A percentile compares a stretch with the other conserved stretches of the same genome.
Evolutionary conservation across 371 early-diverging fungal genomes (phyloP).

Genomic region (Mucor saturninus): DNA sequence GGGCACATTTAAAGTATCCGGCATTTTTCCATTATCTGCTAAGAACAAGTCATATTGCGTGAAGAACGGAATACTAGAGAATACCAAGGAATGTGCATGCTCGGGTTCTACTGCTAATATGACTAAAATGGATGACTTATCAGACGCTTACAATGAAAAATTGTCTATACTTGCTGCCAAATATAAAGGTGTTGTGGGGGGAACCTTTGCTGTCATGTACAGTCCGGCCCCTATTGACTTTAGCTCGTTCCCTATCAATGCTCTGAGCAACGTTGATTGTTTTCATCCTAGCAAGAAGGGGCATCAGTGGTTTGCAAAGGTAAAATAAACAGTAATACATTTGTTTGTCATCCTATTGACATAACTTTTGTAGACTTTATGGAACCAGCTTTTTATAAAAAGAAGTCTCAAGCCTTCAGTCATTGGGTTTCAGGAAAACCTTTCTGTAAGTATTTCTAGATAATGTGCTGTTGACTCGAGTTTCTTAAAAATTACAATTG

Average conservation of each 20-base stretch:
- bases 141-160: constrained; percentile 19
- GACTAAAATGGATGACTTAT: constrained; percentile 24
- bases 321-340: neutral
- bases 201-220: constrained; percentile 34
- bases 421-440: constrained; percentile 17
- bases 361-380: constrained; percentile 5
- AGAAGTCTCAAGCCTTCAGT: constrained; percentile 16
- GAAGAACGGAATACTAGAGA: constrained; percentile 17
- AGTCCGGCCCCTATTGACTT: constrained; percentile 29
- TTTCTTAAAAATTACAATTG: neutral
- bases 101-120: constrained; percentile 15
- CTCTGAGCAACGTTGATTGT: constrained; percentile 23
- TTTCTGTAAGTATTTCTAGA: constrained; percentile 12
- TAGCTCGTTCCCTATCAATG: constrained; percentile 28
- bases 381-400: constrained; percentile 30
- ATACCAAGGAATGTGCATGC: constrained; percentile 24
- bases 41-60: constrained; percentile 22
- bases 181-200: constrained; percentile 13
- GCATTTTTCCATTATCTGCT: constrained; percentile 21
- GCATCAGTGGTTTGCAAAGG: constrained; percentile 32
- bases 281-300: constrained; percentile 28
- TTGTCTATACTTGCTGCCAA: constrained; percentile 22
- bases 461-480: no score
- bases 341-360: neutral
- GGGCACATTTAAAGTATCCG: constrained; percentile 28